Base-by-base conservation (phyloP, 1,284 basidiomycete species). In the Boletus sp. region DNA sequence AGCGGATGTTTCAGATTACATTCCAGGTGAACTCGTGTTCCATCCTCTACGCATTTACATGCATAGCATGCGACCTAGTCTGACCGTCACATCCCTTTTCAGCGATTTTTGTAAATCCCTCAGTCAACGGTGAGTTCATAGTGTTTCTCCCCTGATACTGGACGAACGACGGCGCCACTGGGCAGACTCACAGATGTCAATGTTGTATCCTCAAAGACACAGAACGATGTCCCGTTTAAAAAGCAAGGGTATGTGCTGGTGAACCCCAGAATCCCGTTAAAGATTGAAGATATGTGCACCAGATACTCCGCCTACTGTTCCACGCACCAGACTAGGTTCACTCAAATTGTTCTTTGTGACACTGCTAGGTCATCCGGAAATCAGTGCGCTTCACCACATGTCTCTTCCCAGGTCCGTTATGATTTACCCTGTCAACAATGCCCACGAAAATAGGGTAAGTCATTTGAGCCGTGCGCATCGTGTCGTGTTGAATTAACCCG, bases 261-360 rank as follows among this genome's bases (percentile, higher is more conserved):
- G 48, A 56, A 22, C 27, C 43, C 43, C 58, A 72, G 51, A 59
- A 41, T 51, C 33, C 22, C 42, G 27, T 46, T 31, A 42, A 53
- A 62, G 39, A 51, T 57, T 53, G 29, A 53, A 29, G 39, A 56
- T 52, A 69, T 69, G 67, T 72, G 67, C 22, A 24, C 8, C 20
- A 41, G 37, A 29, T 29, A 37, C 7, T 1, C 57, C 2, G 60
- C 48, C 3, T 63, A 36, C 5, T 74, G 68, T 7, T 0, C 0
- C 0, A 7, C 1, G 0, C 69, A 70, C 39, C 8, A 59, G 2
- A 8, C 1, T 0, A 53, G 8, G 24, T 72, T 70, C 16, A 1
- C 1, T 2, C 5, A 56, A 3, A 0, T 61, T 0, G 8, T 24
- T 8, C 47, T 6, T 3, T 70, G 68, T 13, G 20, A 35, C 1